Evolutionary conservation across 768 basidiomycete genomes (phyloP), one percentile per base, ranked within the genome.

Genomic region (Suillus cothurnatus): DNA sequence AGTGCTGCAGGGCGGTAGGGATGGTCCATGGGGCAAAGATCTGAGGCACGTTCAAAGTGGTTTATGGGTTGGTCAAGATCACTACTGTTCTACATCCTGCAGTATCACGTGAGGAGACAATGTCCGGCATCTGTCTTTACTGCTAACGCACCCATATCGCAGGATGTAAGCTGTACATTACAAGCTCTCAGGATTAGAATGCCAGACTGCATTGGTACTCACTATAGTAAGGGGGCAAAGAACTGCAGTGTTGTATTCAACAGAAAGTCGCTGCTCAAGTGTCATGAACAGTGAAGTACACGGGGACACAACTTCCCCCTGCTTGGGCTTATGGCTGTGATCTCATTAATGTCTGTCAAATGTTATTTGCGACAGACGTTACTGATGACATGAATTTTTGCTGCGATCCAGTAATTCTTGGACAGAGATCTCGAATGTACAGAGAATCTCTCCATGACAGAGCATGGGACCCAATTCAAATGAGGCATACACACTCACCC

Each of bases 381-480:
- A 63, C 63, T 64, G 34, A 64, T 36, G 57, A 43, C 14, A 15
- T 2, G 41, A 38, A 0, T 11, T 41, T 26, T 63, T 9, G 21
- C 50, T 60, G 8, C 17, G 56, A 32, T 64, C 43, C 21, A 60
- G 9, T 28, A 64, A 47, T n/a, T 64, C 43, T 11, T 14, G 23
- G 0, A 60, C 34, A 19, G 21, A 49, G 31, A 64, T 61, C 52
- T 67, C 31, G 7, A 61, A 58, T 41, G 11, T 21, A 28, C 21
- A 23, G 28, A 68, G 53, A 23, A n/a, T 3, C 19, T 68, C 67
- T 38, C 67, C 67, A 1, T 31, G 43, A 19, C 67, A 62, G 21
- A 68, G n/a, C 39, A 45, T 64, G 9, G 53, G 45, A 14, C 43
- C 62, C n/a, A 64, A 19, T 12, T 68, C 66, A 26, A 61, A 68